phyloP scores from a whole-genome alignment of 495 filamentous ascomycete species.

The Tuber umbilicatum region DNA sequence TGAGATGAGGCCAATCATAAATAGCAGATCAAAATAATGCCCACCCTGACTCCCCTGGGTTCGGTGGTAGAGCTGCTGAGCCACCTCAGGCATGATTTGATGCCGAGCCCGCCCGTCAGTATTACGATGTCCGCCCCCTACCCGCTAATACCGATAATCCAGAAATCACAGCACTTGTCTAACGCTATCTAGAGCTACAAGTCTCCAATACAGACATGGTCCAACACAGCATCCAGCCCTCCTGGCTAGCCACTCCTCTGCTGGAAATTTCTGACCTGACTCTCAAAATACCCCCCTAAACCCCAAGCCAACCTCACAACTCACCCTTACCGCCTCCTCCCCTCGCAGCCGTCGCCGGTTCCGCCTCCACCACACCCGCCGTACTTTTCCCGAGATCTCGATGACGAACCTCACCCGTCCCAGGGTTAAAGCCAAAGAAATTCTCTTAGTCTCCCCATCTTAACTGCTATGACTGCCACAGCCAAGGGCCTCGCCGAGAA shows the following conservation, averaged over 20 bases:
- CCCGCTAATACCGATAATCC: not conserved
- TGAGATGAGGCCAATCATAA: too few species aligned
- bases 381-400: not conserved
- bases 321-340: too few species aligned
- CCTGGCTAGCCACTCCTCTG: not conserved
- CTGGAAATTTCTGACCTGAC: not conserved
- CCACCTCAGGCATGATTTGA: not conserved
- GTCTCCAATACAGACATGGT: too few species aligned
- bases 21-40: too few species aligned
- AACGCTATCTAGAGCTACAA: too few species aligned
- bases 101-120: not conserved
- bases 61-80: not conserved
- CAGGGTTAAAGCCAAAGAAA: not conserved
- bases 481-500: too few species aligned
- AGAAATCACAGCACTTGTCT: not conserved
- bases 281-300: not conserved
- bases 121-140: not conserved
- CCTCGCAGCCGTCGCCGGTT: too few species aligned
- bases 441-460: not conserved
- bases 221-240: too few species aligned
- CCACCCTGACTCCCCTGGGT: too few species aligned
- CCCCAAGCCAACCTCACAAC: too few species aligned
- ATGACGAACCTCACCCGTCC: not conserved
- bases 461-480: too few species aligned
- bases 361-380: too few species aligned